Evolutionary conservation across 1,284 basidiomycete genomes (phyloP).

Genomic region (Apiotrichum gamsii): DNA sequence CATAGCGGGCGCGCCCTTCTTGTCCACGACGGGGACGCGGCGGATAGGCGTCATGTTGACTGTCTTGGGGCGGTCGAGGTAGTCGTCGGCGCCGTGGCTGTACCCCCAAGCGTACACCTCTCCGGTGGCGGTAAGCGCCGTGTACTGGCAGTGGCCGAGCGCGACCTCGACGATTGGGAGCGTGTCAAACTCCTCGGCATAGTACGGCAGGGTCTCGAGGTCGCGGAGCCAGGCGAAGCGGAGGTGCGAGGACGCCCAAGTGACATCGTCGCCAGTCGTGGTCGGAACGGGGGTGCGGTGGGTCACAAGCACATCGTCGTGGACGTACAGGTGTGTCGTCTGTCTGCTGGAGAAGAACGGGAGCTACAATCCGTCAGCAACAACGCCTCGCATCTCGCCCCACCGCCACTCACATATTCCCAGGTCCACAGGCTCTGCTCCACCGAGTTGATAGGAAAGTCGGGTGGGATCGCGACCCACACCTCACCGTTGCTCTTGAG

Average conservation of each 20-base stretch:
- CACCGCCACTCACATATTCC: conserved; percentile 55
- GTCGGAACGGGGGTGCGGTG: conserved; percentile 47
- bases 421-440: no score
- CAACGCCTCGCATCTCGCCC: no score
- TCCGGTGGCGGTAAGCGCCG: conserved; percentile 70
- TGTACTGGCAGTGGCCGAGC: conserved; percentile 82
- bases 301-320: conserved; percentile 45
- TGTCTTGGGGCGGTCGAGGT: conserved; percentile 51
- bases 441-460: no score
- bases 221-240: conserved; percentile 15
- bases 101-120: conserved; percentile 77
- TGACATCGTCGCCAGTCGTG: conserved; percentile 76
- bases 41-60: not conserved
- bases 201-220: no score
- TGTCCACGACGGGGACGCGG: conserved; percentile 56
- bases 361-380: conserved; percentile 23
- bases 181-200: no score
- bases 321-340: conserved; percentile 64
- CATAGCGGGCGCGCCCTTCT: conserved; percentile 51
- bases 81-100: conserved; percentile 70
- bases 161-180: conserved; percentile 70
- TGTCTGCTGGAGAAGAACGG: conserved; percentile 33
- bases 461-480: conserved; percentile 22
- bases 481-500: conserved; percentile 54
- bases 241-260: conserved; percentile 60